phyloP scores from a whole-genome alignment of 2,329 filamentous ascomycete species.

The Epichloe bromicola region DNA sequence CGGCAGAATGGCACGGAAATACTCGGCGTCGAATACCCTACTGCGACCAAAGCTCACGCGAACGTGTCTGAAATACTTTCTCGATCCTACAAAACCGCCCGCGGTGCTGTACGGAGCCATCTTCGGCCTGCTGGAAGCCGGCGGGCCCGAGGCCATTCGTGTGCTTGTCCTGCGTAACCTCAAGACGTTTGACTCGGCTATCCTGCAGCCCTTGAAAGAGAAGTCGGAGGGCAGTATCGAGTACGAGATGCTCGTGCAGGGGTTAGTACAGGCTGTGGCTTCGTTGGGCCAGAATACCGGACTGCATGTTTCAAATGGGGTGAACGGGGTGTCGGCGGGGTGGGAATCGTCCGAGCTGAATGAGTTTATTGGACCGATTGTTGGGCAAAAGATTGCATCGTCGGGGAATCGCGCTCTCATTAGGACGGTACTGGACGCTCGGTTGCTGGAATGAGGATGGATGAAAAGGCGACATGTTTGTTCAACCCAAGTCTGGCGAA shows the following conservation, averaged over 20 bases:
- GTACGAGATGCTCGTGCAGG: slow-evolving; percentile 42
- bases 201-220: slow-evolving; percentile 40
- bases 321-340: slow-evolving; percentile 24
- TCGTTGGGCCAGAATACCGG: slow-evolving; percentile 26
- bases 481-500: neutral
- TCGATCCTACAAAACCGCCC: slow-evolving; percentile 73
- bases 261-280: slow-evolving; percentile 39
- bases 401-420: slow-evolving; percentile 35
- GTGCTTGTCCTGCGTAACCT: slow-evolving; percentile 44
- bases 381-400: slow-evolving; percentile 35
- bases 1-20: slow-evolving; percentile 66
- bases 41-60: slow-evolving; percentile 79
- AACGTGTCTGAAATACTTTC: slow-evolving; percentile 84
- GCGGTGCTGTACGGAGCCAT: slow-evolving; percentile 84
- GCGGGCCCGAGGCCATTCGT: slow-evolving; percentile 48
- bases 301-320: slow-evolving; percentile 22
- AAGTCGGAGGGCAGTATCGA: slow-evolving; percentile 37
- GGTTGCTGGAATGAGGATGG: slow-evolving; percentile 28
- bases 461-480: slow-evolving; percentile 3
- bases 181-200: slow-evolving; percentile 37
- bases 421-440: slow-evolving; percentile 40
- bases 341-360: slow-evolving; percentile 32
- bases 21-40: slow-evolving; percentile 65
- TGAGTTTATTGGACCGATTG: slow-evolving; percentile 41
- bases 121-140: slow-evolving; percentile 64